Base-by-base conservation (phyloP, 805 yeast species). In the Kluyveromyces starmeri region DNA sequence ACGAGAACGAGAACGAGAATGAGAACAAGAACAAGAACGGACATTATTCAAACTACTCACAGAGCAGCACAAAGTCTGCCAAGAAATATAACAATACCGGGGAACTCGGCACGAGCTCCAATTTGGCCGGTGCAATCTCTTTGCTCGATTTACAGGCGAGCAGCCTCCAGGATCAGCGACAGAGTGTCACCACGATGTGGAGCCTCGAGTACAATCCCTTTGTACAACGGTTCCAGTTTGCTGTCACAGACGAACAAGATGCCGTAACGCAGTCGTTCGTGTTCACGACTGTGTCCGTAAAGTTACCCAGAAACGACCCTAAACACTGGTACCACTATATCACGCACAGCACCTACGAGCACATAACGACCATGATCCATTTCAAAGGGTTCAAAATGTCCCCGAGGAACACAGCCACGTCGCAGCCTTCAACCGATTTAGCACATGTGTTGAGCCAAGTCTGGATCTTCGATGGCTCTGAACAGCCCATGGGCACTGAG, bases 261-360 rank as follows among this genome's bases (percentile, higher is more conserved):
- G 8, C 7, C 12, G 33, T 13, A 12, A 11, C 14, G 6, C 3
- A 13, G 13, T 25, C 26, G 4, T 30, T 30, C 19, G 19, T 13
- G 11, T 30, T 30, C 11, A 22, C 22, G 15, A 20, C 26, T 20
- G 9, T 20, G 2, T 30, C 33, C 7, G 19, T 20, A 7, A 30
- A 30, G 8, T 20, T 30, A 8, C 33, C 33, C 11, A 21, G 33
- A 4, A 30, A 30, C 17, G 16, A 30, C 7, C 33, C 33, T 9
- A 20, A 15, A 11, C 20, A 30, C 12, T 30, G 33, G 33, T 13
- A 30, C 12, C 33, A 30, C 19, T 30, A 19, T 20, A 21, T 30
- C 12, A 20, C 33, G 6, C 16, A 30, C 22, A 13, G 26, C 5
- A 16, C 33, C 7, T 30, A 30, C n/a, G 12, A 20, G 11, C 25